A percentile compares a stretch with the other conserved stretches of the same genome.
These are phyloP conservation scores for Clavispora asparagi DNA, from an alignment of 805 yeast species.

Conservation along the genomic window DNA sequence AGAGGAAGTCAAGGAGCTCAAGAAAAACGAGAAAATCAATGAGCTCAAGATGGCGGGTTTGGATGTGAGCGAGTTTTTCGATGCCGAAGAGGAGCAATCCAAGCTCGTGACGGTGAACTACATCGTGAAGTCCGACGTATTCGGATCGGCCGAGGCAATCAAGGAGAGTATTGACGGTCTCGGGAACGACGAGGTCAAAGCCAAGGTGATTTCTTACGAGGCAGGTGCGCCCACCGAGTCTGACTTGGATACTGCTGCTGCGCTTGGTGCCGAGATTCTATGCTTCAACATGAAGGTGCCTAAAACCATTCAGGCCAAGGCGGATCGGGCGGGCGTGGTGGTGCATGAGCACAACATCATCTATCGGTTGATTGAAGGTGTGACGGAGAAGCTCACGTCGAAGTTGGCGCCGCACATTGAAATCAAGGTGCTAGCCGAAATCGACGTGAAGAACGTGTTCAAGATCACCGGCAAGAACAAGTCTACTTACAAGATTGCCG, in stretches of 20 bases:
- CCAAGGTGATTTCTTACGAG: conserved; percentile 63
- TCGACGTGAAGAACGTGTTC: conserved; percentile 67
- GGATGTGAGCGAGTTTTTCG: conserved; percentile 39
- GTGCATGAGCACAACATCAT: conserved; percentile 72
- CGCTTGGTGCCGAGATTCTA: conserved; percentile 58
- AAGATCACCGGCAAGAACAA: conserved; percentile 56
- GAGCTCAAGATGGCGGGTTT: conserved; percentile 62
- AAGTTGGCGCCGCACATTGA: conserved; percentile 64
- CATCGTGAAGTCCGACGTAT: conserved; percentile 85
- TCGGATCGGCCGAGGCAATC: conserved; percentile 93
- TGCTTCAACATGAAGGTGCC: conserved; percentile 75
- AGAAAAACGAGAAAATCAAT: conserved; percentile 48
- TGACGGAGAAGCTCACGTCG: conserved; percentile 56
- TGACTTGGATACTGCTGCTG: conserved; percentile 36
- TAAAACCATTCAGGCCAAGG: conserved; percentile 55
- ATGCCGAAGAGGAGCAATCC: conserved; percentile 23
- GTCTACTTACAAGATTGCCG: conserved; percentile 66
- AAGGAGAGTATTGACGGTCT: conserved; percentile 70
- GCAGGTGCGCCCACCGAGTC: conserved; percentile 69
- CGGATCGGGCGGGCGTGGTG: conserved; percentile 51
- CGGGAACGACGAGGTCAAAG: conserved; percentile 82
- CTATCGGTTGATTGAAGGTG: conserved; percentile 82
- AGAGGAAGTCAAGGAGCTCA: conserved; percentile 47
- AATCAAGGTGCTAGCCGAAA: conserved; percentile 59
- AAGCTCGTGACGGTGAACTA: conserved; percentile 41